These are phyloP conservation scores for Myxozyma udenii DNA, from an alignment of 805 yeast species.

Conservation along the genomic window DNA sequence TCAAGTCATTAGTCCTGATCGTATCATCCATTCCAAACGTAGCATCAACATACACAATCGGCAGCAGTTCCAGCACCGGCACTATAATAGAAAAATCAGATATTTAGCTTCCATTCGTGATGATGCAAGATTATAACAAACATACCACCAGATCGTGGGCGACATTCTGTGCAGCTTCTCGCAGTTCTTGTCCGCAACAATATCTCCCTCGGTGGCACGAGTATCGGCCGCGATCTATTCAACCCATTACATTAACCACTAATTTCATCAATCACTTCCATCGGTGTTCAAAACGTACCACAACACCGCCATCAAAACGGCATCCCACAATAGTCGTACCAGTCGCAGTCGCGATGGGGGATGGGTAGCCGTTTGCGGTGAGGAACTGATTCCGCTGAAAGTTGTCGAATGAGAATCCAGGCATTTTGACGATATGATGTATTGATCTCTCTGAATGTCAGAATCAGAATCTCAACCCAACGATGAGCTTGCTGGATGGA, in stretches of 20 bases:
- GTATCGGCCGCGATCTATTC: constrained; percentile 88
- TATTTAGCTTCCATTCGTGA: not conserved
- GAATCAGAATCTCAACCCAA: not conserved
- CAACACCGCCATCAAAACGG: constrained; percentile 88
- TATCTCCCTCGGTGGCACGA: constrained; percentile 93
- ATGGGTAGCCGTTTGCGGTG: constrained; percentile 65
- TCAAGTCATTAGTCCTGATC: not conserved
- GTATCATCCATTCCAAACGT: not conserved
- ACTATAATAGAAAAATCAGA: constrained; percentile 40
- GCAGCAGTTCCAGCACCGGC: constrained; percentile 99
- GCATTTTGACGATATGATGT: constrained; percentile 19
- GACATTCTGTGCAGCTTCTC: constrained; percentile 85
- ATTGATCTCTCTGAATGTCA: not conserved
- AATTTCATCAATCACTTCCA: not conserved
- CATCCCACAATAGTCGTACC: constrained; percentile 99
- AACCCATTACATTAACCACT: not conserved
- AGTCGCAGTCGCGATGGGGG: constrained; percentile 90
- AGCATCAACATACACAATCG: constrained; percentile 56
- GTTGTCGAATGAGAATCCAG: constrained; percentile 87
- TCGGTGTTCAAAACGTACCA: constrained; percentile 40
- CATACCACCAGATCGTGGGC: constrained; percentile 68
- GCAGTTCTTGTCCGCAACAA: constrained; percentile 97
- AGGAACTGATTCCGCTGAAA: constrained; percentile 82
- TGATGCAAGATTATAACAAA: not conserved
- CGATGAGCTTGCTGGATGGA: no score